Evolutionary conservation across 495 filamentous ascomycete species (phyloP).

Genomic region (Chaetomium fimeti): DNA sequence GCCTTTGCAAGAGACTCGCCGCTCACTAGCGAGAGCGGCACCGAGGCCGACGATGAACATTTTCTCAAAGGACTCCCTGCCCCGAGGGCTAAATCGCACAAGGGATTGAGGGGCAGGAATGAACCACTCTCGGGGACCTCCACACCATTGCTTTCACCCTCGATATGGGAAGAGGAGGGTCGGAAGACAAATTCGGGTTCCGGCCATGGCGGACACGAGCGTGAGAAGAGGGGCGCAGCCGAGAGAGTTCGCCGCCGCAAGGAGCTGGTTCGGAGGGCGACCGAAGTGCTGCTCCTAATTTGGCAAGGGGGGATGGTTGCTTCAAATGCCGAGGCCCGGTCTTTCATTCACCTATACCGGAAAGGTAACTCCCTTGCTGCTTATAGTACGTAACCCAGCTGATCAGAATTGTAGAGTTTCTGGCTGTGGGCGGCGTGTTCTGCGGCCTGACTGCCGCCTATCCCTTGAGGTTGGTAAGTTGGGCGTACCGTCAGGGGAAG

Average conservation of each 20-base stretch:
- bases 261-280: slow-evolving; percentile 46
- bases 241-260: slow-evolving; percentile 44
- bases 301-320: slow-evolving; percentile 42
- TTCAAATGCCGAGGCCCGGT: slow-evolving; percentile 35
- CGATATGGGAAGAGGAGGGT: slow-evolving; percentile 56
- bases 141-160: slow-evolving; percentile 61
- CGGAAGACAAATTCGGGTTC: slow-evolving; percentile 22
- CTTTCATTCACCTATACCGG: slow-evolving; percentile 34
- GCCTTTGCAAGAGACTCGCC: slow-evolving; percentile 47
- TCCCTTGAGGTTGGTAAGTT: slow-evolving; percentile 46
- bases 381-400: background rate
- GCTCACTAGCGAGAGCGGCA: slow-evolving; percentile 79
- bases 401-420: slow-evolving; percentile 33
- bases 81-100: slow-evolving; percentile 65
- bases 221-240: slow-evolving; percentile 32
- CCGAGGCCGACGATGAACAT: slow-evolving; percentile 86
- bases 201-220: slow-evolving; percentile 28
- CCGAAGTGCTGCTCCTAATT: slow-evolving; percentile 46
- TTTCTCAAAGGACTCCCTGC: slow-evolving; percentile 80
- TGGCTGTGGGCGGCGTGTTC: slow-evolving; percentile 25
- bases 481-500: slow-evolving; percentile 42
- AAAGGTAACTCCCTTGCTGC: slow-evolving; percentile 34
- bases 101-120: slow-evolving; percentile 64
- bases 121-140: slow-evolving; percentile 48
- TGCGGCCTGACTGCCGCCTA: slow-evolving; percentile 42